These are phyloP conservation scores for Coemansia furcata DNA, from an alignment of 192 early-diverging fungal genomes.

Conservation along the genomic window DNA sequence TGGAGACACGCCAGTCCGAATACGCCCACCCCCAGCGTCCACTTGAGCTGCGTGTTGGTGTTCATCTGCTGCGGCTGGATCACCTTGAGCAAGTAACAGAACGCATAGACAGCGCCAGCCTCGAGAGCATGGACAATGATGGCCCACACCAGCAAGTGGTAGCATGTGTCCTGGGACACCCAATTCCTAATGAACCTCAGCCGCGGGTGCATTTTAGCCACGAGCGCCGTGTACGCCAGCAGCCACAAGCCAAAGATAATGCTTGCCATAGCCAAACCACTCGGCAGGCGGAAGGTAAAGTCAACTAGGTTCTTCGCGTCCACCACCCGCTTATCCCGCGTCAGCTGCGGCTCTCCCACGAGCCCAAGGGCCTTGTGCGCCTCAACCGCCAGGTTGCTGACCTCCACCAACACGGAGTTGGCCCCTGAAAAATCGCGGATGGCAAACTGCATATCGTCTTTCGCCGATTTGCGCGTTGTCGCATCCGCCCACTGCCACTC, in stretches of 20 bases:
- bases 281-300: slow-evolving; percentile 23
- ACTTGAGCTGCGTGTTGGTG: slow-evolving; percentile 29
- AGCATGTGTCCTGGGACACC: slow-evolving; percentile 16
- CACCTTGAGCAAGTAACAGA: slow-evolving; percentile 42
- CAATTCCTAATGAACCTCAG: slow-evolving; percentile 12
- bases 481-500: slow-evolving; percentile 29
- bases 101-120: slow-evolving; percentile 12
- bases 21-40: slow-evolving; percentile 33
- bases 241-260: slow-evolving; percentile 4
- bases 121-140: slow-evolving; percentile 18
- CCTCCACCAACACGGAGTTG: slow-evolving; percentile 22
- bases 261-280: slow-evolving; percentile 5
- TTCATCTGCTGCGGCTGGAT: slow-evolving; percentile 48
- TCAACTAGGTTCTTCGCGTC: slow-evolving; percentile 17
- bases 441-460: slow-evolving; percentile 45
- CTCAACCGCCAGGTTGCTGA: slow-evolving; percentile 33
- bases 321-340: slow-evolving; percentile 15
- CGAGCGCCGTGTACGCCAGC: slow-evolving; percentile 14
- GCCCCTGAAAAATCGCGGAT: slow-evolving; percentile 23
- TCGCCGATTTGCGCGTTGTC: background rate
- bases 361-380: slow-evolving; percentile 21
- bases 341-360: slow-evolving; percentile 7
- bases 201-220: slow-evolving; percentile 11
- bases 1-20: slow-evolving; percentile 38
- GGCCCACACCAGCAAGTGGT: slow-evolving; percentile 23